These are phyloP conservation scores for Colletotrichum sp. DNA, from an alignment of 2,329 filamentous ascomycete genomes.

Conservation along the genomic window DNA sequence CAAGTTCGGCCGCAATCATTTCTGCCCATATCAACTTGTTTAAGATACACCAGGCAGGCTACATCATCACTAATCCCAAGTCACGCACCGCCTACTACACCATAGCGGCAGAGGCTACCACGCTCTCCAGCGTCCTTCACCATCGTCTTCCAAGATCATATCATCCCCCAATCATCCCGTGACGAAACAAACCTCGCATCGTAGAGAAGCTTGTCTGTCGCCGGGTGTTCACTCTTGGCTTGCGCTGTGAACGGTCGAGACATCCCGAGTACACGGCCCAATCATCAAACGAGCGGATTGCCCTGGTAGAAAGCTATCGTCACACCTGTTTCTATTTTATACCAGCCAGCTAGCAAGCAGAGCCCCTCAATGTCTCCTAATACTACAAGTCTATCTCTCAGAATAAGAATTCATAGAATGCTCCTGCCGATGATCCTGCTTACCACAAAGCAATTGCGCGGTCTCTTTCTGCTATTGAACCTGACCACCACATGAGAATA, in stretches of 20 bases:
- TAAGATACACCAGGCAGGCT: neutral
- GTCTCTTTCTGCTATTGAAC: neutral
- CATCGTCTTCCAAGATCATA: fast-evolving
- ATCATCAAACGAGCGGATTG: fast-evolving
- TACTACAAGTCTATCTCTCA: neutral
- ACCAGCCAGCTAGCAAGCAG: neutral
- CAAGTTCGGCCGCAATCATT: too few relatives aligned
- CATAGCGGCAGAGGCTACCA: neutral
- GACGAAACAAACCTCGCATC: neutral
- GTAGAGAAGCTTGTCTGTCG: fast-evolving
- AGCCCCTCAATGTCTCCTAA: fast-evolving
- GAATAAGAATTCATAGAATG: too few relatives aligned
- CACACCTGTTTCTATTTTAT: neutral
- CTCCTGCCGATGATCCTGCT: neutral
- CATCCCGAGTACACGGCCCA: neutral
- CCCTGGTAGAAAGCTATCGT: neutral
- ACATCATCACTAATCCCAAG: neutral
- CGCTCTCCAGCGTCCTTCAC: neutral
- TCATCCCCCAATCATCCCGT: neutral
- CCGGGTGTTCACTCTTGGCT: neutral
- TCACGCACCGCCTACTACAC: neutral
- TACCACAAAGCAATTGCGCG: neutral
- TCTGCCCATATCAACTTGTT: too few relatives aligned
- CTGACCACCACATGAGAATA: fast-evolving
- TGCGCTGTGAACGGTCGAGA: fast-evolving